Evolutionary conservation across 805 yeast species (phyloP).

Genomic region (Lipomyces yamadae): DNA sequence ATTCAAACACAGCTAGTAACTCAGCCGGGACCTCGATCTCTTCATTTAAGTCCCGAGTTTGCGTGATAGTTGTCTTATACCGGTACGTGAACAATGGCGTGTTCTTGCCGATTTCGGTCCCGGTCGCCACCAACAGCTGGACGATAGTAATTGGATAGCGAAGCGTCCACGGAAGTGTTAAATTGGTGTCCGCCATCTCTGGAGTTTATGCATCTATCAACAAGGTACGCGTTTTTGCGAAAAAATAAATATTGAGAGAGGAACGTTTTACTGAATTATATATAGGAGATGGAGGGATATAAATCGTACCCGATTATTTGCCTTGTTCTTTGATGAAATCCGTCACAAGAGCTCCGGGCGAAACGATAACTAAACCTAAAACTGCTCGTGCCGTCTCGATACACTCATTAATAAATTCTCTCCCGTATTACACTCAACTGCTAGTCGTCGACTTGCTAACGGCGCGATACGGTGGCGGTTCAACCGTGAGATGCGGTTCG

Average conservation of each 20-base stretch:
- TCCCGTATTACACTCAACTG: neutral
- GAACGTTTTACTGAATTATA: neutral
- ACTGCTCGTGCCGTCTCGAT: neutral
- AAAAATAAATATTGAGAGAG: neutral
- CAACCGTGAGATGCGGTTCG: neutral
- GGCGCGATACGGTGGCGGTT: neutral
- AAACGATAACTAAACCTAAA: neutral
- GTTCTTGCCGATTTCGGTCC: constrained; percentile 57
- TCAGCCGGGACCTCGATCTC: constrained; percentile 45
- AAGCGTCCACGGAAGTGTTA: constrained; percentile 63
- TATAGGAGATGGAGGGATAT: neutral
- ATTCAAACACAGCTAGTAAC: constrained; percentile 63
- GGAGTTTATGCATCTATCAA: neutral
- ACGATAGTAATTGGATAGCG: constrained; percentile 72
- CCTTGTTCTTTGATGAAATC: neutral
- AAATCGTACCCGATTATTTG: neutral
- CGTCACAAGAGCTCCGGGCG: neutral
- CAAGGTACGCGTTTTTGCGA: constrained; percentile 1
- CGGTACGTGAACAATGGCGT: constrained; percentile 62
- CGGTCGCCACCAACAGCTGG: constrained; percentile 53
- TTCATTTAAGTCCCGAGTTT: constrained; percentile 47
- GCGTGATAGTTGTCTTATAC: constrained; percentile 61
- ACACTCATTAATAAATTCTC: neutral
- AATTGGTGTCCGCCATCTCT: constrained; percentile 48
- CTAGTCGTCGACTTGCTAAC: neutral